Conservation (phyloP, 768 basidiomycete species). For the Lentinula edodes region DNA sequence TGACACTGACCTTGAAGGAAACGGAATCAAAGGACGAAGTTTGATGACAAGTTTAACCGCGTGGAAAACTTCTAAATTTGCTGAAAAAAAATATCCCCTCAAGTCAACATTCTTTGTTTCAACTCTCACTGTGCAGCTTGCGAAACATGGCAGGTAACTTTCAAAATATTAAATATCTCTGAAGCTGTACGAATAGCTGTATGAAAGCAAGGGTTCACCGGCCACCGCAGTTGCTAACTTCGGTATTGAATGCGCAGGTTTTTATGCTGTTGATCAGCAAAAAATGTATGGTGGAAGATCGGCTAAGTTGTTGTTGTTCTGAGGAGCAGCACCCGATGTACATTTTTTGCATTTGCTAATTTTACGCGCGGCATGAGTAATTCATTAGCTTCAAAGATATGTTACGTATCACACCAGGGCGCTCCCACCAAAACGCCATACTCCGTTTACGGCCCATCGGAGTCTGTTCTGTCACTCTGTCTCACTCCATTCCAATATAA, state of each 20-base stretch:
- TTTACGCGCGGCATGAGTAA: slow-evolving; percentile 7
- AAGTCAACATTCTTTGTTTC: background rate
- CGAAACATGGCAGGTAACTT: background rate
- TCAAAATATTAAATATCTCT: background rate
- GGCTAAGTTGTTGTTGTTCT: background rate
- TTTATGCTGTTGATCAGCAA: background rate
- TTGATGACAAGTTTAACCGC: background rate
- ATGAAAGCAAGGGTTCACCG: background rate
- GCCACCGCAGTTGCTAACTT: background rate
- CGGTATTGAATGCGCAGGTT: background rate
- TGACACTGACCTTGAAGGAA: background rate
- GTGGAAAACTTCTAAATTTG: background rate
- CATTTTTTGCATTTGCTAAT: slow-evolving; percentile 6
- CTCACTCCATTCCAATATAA: slow-evolving; percentile 26
- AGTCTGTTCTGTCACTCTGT: slow-evolving; percentile 20
- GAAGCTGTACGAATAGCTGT: background rate
- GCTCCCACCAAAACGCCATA: slow-evolving; percentile 11
- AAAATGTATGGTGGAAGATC: background rate
- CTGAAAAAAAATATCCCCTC: background rate
- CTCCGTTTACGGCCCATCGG: slow-evolving; percentile 16
- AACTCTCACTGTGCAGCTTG: background rate
- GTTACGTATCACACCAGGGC: slow-evolving; percentile 23
- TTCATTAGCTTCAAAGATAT: slow-evolving; percentile 9
- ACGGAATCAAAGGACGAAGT: background rate
- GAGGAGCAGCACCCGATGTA: slow-evolving; percentile 2